Percentiles rank a stretch among this genome's conserved stretches.
Evolutionary conservation across 2,329 filamentous ascomycete genomes (phyloP).

Genomic region (Alternaria novae-zelandiae): DNA sequence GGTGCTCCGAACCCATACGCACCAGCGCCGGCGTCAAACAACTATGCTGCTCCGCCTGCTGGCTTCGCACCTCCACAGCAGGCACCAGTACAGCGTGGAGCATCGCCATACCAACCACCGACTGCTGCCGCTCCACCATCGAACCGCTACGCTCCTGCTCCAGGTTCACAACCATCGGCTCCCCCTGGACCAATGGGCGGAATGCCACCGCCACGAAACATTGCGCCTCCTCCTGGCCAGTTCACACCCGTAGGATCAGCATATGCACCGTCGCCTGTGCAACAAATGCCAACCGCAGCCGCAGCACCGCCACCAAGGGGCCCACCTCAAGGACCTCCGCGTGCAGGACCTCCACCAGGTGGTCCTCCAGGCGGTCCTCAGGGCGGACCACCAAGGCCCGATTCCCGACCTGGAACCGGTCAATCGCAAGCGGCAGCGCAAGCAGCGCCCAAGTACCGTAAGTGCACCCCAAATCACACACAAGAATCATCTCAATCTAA

Average conservation of each 20-base stretch:
- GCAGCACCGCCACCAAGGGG: conserved; percentile 52
- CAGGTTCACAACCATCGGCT: conserved; percentile 60
- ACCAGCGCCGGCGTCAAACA: conserved; percentile 56
- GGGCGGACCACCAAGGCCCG: conserved; percentile 49
- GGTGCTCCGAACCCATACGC: conserved; percentile 67
- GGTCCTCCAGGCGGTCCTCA: conserved; percentile 34
- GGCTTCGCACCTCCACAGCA: conserved; percentile 56
- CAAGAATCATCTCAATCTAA: conserved; percentile 24
- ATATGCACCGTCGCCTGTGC: conserved; percentile 33
- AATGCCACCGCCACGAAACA: conserved; percentile 50
- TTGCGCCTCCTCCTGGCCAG: conserved; percentile 53
- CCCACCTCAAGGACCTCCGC: conserved; percentile 50
- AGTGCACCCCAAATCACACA: conserved; percentile 44
- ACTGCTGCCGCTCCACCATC: conserved; percentile 69
- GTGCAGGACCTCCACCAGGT: conserved; percentile 49
- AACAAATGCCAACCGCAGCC: conserved; percentile 48
- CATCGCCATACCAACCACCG: conserved; percentile 86
- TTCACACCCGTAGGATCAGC: conserved; percentile 34
- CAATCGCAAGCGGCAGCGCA: conserved; percentile 58
- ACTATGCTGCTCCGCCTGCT: conserved; percentile 64
- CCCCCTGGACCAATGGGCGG: conserved; percentile 39
- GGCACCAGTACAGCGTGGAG: conserved; percentile 71
- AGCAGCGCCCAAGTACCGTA: conserved; percentile 72
- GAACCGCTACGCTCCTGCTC: conserved; percentile 69
- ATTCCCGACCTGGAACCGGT: conserved; percentile 55